Conservation (phyloP, 352 stramenopile species). For the Pythium rhizo-oryzae region DNA sequence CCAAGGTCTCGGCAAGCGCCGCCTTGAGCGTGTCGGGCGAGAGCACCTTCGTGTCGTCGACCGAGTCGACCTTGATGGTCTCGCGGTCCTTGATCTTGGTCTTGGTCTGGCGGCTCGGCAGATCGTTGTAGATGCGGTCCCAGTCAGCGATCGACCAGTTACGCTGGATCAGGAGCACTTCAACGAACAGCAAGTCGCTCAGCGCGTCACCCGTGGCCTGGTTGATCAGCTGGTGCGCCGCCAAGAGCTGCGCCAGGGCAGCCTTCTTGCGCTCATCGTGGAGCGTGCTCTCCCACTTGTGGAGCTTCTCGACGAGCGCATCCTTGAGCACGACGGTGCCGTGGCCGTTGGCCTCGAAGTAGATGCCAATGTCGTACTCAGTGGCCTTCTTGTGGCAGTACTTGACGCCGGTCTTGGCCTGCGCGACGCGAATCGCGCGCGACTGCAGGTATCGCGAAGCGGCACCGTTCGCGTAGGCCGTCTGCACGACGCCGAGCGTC, state of each 20-base stretch:
- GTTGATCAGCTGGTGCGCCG: constrained; percentile 94
- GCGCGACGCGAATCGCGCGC: constrained; percentile 68
- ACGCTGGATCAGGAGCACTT: constrained; percentile 93
- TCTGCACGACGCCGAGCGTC: constrained; percentile 97
- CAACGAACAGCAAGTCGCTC: constrained; percentile 96
- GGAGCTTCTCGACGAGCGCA: constrained; percentile 80
- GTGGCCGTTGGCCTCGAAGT: constrained; percentile 99
- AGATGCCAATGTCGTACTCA: constrained; percentile 98
- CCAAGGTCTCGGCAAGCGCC: constrained; percentile 53
- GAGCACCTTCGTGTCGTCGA: constrained; percentile 73
- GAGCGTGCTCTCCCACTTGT: constrained; percentile 76
- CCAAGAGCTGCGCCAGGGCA: constrained; percentile 81
- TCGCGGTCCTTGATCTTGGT: constrained; percentile 75
- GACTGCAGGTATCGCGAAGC: constrained; percentile 90
- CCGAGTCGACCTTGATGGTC: constrained; percentile 59
- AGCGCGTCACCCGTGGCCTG: constrained; percentile 98
- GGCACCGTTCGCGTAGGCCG: constrained; percentile 99
- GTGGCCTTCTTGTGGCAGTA: constrained; percentile 95
- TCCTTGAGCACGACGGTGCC: constrained; percentile 97
- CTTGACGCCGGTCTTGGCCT: constrained; percentile 98
- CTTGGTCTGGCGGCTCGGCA: constrained; percentile 92
- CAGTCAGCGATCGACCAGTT: constrained; percentile 92
- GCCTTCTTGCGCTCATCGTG: constrained; percentile 82
- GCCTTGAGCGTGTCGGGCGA: constrained; percentile 59
- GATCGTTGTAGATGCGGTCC: constrained; percentile 94